Base-by-base conservation (phyloP, 1,284 basidiomycete species). In the Volvariella volvacea region DNA sequence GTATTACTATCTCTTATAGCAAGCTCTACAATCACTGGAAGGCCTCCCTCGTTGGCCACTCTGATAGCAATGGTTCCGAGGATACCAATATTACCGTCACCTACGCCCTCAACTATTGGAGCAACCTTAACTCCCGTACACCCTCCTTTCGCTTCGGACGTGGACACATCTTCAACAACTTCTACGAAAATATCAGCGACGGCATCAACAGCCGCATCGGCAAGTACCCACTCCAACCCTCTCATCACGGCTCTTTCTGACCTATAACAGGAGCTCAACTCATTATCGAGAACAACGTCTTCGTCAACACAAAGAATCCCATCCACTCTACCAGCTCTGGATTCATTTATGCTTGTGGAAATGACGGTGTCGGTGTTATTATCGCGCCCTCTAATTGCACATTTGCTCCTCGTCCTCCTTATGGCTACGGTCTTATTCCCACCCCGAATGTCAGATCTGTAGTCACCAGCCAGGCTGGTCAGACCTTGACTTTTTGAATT, bases 131-230 rank as follows among this genome's bases (percentile, higher is more conserved):
- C 52, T 67, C 65, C 20, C 65, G 66, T 45, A 66, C 64, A 8
- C 66, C 66, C 31, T 67, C 66, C 22, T 63, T 67, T 58, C 61
- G 65, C 40, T 72, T 71, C 55, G 70, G 71, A 32, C 62, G 62
- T 44, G 71, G 68, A 31, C 70, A 71, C 59, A 66, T 72, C 53
- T 72, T 60, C 57, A 73, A 73, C 63, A 73, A 69, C 52, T 54
- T 64, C 44, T 70, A 66, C 50, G 62, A 67, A 41, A 60, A 63
- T 59, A 69, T 68, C 55, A 62, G 58, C 50, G 70, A 73, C 52
- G 71, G 72, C 44, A 73, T 74, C 52, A 73, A 73, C 60, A 73
- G 70, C 42, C 68, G 72, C 48, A 62, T 66, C 47, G 71, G 70
- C 61, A 52, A 15, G 59, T 50, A 36, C 15, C 46, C 6, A 12